Base-by-base conservation (phyloP, 2,329 filamentous ascomycete species). In the Diaporthe sp. region DNA sequence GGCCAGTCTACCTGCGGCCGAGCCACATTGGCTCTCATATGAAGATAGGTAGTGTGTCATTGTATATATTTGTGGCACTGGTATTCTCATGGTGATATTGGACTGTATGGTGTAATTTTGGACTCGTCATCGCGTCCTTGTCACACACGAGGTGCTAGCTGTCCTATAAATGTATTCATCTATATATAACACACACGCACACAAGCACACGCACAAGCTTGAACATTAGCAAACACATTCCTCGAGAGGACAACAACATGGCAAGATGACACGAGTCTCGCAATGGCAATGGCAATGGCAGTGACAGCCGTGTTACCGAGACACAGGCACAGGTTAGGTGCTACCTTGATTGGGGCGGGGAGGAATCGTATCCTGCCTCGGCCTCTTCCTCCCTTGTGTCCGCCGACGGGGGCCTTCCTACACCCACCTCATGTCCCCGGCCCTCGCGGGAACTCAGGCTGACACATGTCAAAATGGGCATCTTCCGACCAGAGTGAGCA, bases 381-480 rank as follows among this genome's bases (percentile, higher is more conserved):
- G 44, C n/a, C 44, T 34, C 44, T 39, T 68, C 46, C 44, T 65
- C 42, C 59, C 61, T 13, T 13, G 59, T 22, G 42, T 31, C 46
- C 31, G 22, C 31, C 53, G 65, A 10, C 65, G n/a, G 22, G 28
- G 10, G 17, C 22, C 28, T 34, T 19, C 39, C 22, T 39, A n/a
- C 8, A 15, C 22, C 39, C 34, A 17, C 15, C 15, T 25, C 59
- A 65, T 46, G 39, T 31, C 17, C 34, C 9, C 42, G 42, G 65
- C 19, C 6, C 19, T 10, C 3, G 34, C 31, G 46, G 65, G 17
- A 39, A n/a, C 17, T 6, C 19, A 25, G 31, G 46, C 62, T 37
- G 22, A 17, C n/a, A 68, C 28, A 49, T 53, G 62, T 51, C 62
- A 68, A 31, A 8, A 28, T 53, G 65, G 65, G 15, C 65, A 55